A percentile compares a stretch with the other conserved stretches of the same genome.
Conservation (phyloP, 2,329 filamentous ascomycete genomes). For the Aspergillus sp. region DNA sequence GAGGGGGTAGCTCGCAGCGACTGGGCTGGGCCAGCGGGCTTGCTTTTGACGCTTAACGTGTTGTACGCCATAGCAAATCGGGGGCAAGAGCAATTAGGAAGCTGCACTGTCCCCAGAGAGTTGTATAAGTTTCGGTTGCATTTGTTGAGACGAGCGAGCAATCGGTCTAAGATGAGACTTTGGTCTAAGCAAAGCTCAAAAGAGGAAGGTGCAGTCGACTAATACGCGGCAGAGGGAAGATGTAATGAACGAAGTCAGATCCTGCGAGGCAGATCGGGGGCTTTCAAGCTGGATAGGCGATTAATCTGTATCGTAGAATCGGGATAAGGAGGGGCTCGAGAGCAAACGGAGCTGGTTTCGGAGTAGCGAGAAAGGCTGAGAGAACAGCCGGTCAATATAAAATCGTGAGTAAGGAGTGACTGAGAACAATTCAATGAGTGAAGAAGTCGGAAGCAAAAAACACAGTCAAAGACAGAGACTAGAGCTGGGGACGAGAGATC, state of each 20-base stretch:
- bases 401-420: conserved; percentile 15
- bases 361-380: conserved; percentile 10
- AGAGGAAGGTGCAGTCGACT: conserved; percentile 6
- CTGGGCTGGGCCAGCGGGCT: conserved; percentile 30
- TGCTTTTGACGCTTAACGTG: conserved; percentile 35
- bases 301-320: not conserved
- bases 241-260: not conserved
- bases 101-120: conserved; percentile 28
- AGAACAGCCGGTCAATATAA: not conserved
- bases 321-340: conserved; percentile 14
- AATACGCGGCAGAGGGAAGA: not conserved
- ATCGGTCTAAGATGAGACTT: not conserved
- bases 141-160: conserved; percentile 18
- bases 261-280: not conserved
- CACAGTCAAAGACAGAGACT: not conserved
- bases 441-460: conserved; percentile 4
- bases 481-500: conserved; percentile 6
- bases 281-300: not conserved
- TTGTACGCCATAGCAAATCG: conserved; percentile 38
- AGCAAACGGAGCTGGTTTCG: conserved; percentile 11
- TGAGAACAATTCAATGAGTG: not conserved
- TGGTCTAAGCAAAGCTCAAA: conserved; percentile 3
- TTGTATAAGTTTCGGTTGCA: conserved; percentile 23
- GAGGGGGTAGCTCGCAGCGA: conserved; percentile 70
- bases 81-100: conserved; percentile 17